Conservation (phyloP, 371 early-diverging fungal species). For the Mortierella sp. region DNA sequence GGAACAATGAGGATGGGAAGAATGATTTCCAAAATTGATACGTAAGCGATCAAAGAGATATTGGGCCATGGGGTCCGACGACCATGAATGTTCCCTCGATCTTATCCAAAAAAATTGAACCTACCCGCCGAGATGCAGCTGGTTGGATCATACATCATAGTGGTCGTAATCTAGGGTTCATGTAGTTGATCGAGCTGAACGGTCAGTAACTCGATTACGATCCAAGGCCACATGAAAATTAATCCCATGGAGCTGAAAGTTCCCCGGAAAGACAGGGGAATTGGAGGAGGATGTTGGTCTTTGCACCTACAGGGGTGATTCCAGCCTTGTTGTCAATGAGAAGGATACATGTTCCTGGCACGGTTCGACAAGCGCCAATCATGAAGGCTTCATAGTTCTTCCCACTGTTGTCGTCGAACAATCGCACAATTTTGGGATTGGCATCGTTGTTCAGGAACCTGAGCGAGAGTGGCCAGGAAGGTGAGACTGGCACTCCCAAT, state of each 20-base stretch:
- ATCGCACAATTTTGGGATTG: conserved; percentile 9
- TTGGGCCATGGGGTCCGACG: not conserved
- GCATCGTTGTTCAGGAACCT: not conserved
- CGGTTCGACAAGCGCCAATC: not conserved
- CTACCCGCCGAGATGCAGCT: conserved; percentile 15
- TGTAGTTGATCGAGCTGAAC: too few species aligned
- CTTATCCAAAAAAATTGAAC: not conserved
- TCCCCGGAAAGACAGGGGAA: too few species aligned
- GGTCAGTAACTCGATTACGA: too few species aligned
- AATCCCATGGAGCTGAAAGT: too few species aligned
- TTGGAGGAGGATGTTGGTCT: too few species aligned
- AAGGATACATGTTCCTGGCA: not conserved
- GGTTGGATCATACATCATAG: conserved; percentile 14
- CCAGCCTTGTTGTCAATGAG: too few species aligned
- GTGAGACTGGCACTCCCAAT: not conserved
- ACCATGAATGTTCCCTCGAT: not conserved
- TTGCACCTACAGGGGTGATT: too few species aligned
- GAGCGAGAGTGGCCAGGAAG: not conserved
- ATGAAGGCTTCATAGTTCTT: not conserved
- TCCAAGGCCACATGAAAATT: too few species aligned
- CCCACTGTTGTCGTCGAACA: not conserved
- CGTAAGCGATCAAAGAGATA: not conserved
- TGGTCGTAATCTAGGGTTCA: not conserved
- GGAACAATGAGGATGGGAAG: too few species aligned
- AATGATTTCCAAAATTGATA: too few species aligned